Percentiles rank a stretch among this genome's conserved stretches.
These are phyloP conservation scores for Suillus sp. DNA, from an alignment of 768 basidiomycete species.

Conservation along the genomic window DNA sequence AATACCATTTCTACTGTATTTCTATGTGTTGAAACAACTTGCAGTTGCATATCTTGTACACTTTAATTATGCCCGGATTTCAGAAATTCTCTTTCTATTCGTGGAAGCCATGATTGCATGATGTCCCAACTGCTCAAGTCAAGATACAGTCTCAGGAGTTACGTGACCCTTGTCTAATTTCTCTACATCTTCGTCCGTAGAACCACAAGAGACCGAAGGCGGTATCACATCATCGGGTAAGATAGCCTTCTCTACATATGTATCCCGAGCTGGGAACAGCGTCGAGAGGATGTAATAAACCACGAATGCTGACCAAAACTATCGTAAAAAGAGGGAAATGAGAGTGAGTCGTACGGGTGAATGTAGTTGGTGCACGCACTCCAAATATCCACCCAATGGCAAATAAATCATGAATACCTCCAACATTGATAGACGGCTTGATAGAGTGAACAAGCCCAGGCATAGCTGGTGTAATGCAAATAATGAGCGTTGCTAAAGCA, in stretches of 20 bases:
- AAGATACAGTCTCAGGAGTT: neutral
- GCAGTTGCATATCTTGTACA: neutral
- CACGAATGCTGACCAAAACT: constrained; percentile 15
- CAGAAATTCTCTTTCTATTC: neutral
- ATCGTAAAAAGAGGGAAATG: neutral
- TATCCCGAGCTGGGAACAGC: constrained; percentile 12
- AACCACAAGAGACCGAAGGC: neutral
- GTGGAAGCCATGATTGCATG: no score
- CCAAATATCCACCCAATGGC: constrained; percentile 16
- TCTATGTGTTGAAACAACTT: neutral
- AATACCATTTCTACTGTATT: neutral
- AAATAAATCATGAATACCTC: constrained; percentile 12
- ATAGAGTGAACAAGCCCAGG: constrained; percentile 81
- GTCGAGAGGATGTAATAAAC: constrained; percentile 13
- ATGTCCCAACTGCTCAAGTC: neutral
- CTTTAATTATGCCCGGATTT: neutral
- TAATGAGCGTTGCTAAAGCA: constrained; percentile 65
- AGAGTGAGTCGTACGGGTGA: neutral
- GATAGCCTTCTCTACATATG: constrained; percentile 12
- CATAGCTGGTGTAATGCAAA: constrained; percentile 68
- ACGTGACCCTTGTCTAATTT: neutral
- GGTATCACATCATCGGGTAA: constrained; percentile 10
- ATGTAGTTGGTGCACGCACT: constrained; percentile 1
- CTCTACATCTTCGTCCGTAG: constrained; percentile 10
- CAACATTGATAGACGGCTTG: constrained; percentile 50